Percentiles rank a stretch among this genome's conserved stretches.
phyloP scores from a whole-genome alignment of 305 asterid species.

The Solanum hybrid region DNA sequence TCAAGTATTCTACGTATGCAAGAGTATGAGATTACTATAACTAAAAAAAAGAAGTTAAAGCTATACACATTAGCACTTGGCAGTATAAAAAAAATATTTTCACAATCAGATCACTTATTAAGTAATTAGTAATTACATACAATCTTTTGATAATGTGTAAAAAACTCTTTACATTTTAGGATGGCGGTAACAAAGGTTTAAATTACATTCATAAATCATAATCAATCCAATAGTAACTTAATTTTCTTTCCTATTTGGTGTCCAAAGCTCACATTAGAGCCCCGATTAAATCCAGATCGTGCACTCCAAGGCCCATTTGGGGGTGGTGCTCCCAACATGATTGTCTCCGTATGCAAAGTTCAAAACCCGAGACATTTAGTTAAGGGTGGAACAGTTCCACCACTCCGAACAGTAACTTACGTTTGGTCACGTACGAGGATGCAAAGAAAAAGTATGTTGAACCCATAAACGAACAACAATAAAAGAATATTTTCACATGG shows the following conservation, averaged over 20 bases:
- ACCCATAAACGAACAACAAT: not conserved
- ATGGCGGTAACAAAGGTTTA: not conserved
- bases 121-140: not conserved
- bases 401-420: not conserved
- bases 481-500: not conserved
- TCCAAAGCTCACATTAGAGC: rapidly evolving
- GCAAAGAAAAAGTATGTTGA: not conserved
- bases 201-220: not conserved
- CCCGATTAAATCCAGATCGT: rapidly evolving
- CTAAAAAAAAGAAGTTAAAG: not conserved
- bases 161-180: not conserved
- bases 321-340: not conserved
- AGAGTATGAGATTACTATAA: not conserved
- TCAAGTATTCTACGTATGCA: not conserved
- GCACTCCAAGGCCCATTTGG: no score
- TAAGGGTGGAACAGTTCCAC: rapidly evolving
- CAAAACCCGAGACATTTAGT: no score
- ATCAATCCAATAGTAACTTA: not conserved
- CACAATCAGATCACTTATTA: not conserved
- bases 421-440: not conserved
- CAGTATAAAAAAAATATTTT: not conserved
- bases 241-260: not conserved
- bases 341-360: no score
- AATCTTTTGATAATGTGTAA: no score
- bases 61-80: not conserved